phyloP scores from a whole-genome alignment of 805 yeast species.

The Wickerhamiella alocasiicola region DNA sequence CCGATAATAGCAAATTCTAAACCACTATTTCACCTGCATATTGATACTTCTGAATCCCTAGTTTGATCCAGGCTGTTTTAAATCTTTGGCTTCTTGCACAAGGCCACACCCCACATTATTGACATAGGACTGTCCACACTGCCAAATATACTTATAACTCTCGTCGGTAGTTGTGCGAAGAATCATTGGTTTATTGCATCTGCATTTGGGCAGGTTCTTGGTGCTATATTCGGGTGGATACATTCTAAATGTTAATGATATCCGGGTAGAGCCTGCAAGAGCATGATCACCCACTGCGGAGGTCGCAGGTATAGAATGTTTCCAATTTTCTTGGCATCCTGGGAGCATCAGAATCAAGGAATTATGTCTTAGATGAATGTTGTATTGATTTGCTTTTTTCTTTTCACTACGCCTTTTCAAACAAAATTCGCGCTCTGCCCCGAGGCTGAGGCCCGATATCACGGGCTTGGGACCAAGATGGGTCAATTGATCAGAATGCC shows the following conservation, averaged over 20 bases:
- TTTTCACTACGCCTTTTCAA: slow-evolving; percentile 30
- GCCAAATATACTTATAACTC: slow-evolving; percentile 47
- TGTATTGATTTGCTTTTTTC: slow-evolving; percentile 27
- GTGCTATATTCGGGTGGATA: slow-evolving; percentile 31
- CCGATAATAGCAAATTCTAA: no score
- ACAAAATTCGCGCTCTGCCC: slow-evolving; percentile 57
- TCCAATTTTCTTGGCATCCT: slow-evolving; percentile 65
- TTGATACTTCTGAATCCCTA: no score
- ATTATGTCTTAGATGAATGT: slow-evolving; percentile 60
- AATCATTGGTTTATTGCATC: slow-evolving; percentile 35
- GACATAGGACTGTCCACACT: slow-evolving; percentile 35
- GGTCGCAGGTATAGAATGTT: slow-evolving; percentile 48
- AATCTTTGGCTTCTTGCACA: neutral
- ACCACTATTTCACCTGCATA: no score
- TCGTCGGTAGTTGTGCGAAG: slow-evolving; percentile 44
- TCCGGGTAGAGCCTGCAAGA: slow-evolving; percentile 38
- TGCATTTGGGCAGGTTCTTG: slow-evolving; percentile 34
- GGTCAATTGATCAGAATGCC: slow-evolving; percentile 67
- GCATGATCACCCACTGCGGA: slow-evolving; percentile 34
- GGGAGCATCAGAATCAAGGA: slow-evolving; percentile 61
- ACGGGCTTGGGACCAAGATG: slow-evolving; percentile 59
- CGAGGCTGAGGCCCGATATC: slow-evolving; percentile 56
- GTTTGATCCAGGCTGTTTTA: no score
- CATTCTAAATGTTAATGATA: slow-evolving; percentile 56
- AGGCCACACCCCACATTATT: slow-evolving; percentile 21